A percentile compares a stretch with the other conserved stretches of the same genome.
Conservation (phyloP, 257 asterid genomes). For the Paulownia fortunei region DNA sequence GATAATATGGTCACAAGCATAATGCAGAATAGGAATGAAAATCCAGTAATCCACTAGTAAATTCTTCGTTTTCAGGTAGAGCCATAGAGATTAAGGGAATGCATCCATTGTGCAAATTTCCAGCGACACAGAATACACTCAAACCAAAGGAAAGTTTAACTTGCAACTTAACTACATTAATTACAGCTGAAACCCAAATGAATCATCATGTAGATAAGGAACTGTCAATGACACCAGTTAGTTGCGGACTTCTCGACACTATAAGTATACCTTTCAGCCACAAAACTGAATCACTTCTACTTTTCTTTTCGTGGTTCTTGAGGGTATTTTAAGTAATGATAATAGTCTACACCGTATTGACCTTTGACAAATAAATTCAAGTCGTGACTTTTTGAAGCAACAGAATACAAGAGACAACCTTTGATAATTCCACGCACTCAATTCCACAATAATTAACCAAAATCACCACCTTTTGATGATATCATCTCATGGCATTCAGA, state of each 20-base stretch:
- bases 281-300: neutral
- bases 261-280: neutral
- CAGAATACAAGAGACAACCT: neutral
- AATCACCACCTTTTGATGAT: neutral
- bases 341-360: neutral
- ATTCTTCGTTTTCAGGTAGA: neutral
- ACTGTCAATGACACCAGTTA: neutral
- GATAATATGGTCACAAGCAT: neutral
- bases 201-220: neutral
- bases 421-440: neutral
- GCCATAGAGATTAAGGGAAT: neutral
- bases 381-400: constrained; percentile 3
- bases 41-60: neutral
- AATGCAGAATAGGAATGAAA: neutral
- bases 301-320: neutral
- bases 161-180: neutral
- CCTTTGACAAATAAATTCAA: neutral
- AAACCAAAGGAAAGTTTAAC: neutral
- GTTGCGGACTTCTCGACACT: neutral
- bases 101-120: neutral
- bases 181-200: neutral
- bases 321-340: neutral
- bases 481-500: neutral
- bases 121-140: neutral
- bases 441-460: neutral